Evolutionary conservation across 2,329 filamentous ascomycete genomes (phyloP), one percentile per base, ranked within the genome.

Genomic region (Aspergillus sp.): DNA sequence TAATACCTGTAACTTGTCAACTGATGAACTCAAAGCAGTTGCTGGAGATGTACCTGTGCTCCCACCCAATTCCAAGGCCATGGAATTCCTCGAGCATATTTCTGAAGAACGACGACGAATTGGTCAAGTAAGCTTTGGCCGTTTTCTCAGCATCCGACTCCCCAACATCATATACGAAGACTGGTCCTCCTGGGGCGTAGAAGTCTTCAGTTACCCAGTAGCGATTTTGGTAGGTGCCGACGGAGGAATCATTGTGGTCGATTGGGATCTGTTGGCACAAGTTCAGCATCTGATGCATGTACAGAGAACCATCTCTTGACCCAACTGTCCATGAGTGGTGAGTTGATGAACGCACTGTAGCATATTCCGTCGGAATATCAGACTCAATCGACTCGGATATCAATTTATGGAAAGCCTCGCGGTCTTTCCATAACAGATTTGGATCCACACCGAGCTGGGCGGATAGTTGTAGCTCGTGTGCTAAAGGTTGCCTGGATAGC

Each of bases 181-280:
- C 66, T 2, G 74, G 77, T 0, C 76, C 76, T 12, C 77, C 76
- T 9, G 75, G 66, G 48, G 74, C 70, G 54, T 79, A 80, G 57
- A 78, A 77, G 0, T 70, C 69, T 5, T 68, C 64, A 48, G 76
- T 76, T 37, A 78, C 74, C 53, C 74, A 78, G 55, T 77, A 81
- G 37, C 75, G 69, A 57, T 79, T 76, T 39, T 68, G 67, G 55
- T 79, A 80, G 1, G 75, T 80, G 12, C 64, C 72, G 45, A 70
- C 68, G 9, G 66, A 56, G 7, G 47, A 38, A 39, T 62, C 46
- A 6, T 54, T 47, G 37, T 66, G 62, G 39, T 66, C 60, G 39
- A 65, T 59, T 5, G 59, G 62, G 9, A 66, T 52, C 61, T 62
- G 32, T 33, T 19, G 7, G 9, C n/a, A 27, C 19, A 33, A 37